phyloP scores from a whole-genome alignment of 768 basidiomycete genomes.

The Amyloporia xantha region DNA sequence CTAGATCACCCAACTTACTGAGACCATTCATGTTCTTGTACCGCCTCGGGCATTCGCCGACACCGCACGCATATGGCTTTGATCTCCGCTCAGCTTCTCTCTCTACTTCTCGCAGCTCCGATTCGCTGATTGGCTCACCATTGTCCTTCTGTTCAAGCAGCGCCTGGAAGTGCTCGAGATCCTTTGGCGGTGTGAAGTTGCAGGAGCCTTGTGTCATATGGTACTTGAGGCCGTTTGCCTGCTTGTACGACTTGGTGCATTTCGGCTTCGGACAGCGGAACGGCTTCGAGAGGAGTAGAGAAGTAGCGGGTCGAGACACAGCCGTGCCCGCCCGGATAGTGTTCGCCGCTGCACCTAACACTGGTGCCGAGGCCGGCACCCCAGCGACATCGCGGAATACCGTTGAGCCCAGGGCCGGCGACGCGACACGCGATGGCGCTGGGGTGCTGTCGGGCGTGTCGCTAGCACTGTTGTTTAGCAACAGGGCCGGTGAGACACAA shows the following conservation, averaged over 20 bases:
- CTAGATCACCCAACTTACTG: conserved; percentile 28
- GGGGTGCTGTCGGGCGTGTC: conserved; percentile 44
- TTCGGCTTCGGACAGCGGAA: conserved; percentile 93
- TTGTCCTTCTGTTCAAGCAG: conserved; percentile 46
- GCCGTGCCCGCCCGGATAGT: conserved; percentile 37
- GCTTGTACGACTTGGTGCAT: conserved; percentile 95
- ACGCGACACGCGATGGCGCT: conserved; percentile 37
- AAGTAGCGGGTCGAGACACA: conserved; percentile 45
- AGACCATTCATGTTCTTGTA: conserved; percentile 99
- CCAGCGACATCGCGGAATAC: conserved; percentile 17
- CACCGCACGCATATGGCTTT: conserved; percentile 84
- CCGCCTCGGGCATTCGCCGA: conserved; percentile 77
- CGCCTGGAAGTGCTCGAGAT: conserved; percentile 70
- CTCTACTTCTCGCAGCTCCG: conserved; percentile 66
- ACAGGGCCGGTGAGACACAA: conserved; percentile 61
- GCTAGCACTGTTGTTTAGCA: conserved; percentile 43
- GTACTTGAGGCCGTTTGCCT: conserved; percentile 92
- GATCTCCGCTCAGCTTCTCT: conserved; percentile 78
- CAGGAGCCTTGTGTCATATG: conserved; percentile 91
- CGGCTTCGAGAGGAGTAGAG: conserved; percentile 72
- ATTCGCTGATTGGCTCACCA: conserved; percentile 38
- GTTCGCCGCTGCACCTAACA: conserved; percentile 14
- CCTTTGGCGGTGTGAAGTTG: conserved; percentile 88
- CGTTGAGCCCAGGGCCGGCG: conserved; percentile 21
- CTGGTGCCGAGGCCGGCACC: conserved; percentile 20